These are phyloP conservation scores for Sonneratia alba DNA, from an alignment of 345 rosid species.

Conservation along the genomic window DNA sequence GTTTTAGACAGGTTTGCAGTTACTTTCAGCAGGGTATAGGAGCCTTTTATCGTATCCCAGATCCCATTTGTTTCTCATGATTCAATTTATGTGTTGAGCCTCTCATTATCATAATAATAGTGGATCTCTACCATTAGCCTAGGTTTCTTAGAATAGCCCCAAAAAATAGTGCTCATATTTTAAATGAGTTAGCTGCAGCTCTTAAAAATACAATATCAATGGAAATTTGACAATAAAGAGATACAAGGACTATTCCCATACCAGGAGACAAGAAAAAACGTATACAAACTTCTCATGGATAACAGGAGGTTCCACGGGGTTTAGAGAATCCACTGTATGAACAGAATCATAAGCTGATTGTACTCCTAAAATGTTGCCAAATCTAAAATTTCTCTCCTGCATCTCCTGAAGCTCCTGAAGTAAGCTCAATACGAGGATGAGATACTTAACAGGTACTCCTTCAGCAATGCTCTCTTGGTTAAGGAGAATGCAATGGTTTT, in stretches of 20 bases:
- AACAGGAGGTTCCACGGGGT: constrained; percentile 21
- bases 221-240: constrained; percentile 6
- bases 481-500: constrained; percentile 31
- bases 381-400: constrained; percentile 34
- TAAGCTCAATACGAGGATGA: constrained; percentile 47
- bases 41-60: neutral
- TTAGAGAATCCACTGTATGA: constrained; percentile 25
- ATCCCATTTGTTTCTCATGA: neutral
- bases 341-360: constrained; percentile 16
- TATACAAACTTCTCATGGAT: constrained; percentile 33
- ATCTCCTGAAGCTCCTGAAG: constrained; percentile 51
- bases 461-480: constrained; percentile 32
- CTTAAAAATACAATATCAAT: neutral
- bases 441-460: constrained; percentile 50
- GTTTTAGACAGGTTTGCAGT: neutral
- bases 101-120: neutral
- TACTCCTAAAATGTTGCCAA: constrained; percentile 18
- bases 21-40: neutral
- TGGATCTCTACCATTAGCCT: neutral
- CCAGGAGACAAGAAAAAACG: constrained; percentile 43
- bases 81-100: neutral
- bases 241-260: constrained; percentile 20
- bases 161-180: neutral
- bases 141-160: neutral
- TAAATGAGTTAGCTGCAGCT: neutral